These are phyloP conservation scores for Phoma sp. DNA, from an alignment of 2,329 filamentous ascomycete genomes.

Conservation along the genomic window DNA sequence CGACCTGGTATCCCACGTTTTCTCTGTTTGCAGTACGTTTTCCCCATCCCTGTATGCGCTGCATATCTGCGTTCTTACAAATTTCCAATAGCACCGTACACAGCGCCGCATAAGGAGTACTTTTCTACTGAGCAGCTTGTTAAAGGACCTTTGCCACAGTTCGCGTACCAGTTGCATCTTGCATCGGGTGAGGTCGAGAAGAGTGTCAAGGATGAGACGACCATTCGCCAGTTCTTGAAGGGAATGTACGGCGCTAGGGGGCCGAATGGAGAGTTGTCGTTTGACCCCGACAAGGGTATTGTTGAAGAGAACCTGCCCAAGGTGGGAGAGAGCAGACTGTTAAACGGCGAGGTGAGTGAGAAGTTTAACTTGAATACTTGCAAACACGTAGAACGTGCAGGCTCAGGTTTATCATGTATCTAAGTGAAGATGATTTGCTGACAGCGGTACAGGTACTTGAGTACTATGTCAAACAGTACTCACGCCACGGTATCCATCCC, in stretches of 20 bases:
- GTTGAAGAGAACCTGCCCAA: slow-evolving; percentile 68
- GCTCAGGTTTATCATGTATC: too few species aligned
- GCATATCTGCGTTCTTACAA: not conserved
- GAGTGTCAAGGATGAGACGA: slow-evolving; percentile 61
- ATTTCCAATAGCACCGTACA: slow-evolving; percentile 61
- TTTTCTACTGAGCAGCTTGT: slow-evolving; percentile 68
- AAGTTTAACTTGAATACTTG: too few species aligned
- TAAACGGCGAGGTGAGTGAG: slow-evolving; percentile 66
- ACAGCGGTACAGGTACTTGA: slow-evolving; percentile 66
- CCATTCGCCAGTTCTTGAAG: slow-evolving; percentile 74
- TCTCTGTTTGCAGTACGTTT: slow-evolving; percentile 71
- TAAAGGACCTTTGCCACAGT: slow-evolving; percentile 67
- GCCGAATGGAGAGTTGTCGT: slow-evolving; percentile 62
- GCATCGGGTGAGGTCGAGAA: slow-evolving; percentile 65
- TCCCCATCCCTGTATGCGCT: not conserved
- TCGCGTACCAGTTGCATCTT: slow-evolving; percentile 86
- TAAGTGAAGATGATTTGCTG: not conserved
- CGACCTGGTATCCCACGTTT: slow-evolving; percentile 74
- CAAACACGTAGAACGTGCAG: too few species aligned
- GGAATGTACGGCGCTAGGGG: slow-evolving; percentile 73
- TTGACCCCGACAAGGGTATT: slow-evolving; percentile 69
- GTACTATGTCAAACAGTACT: slow-evolving; percentile 77
- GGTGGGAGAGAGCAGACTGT: slow-evolving; percentile 64
- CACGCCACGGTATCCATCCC: slow-evolving; percentile 75
- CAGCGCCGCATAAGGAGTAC: slow-evolving; percentile 61